Evolutionary conservation across 2,329 filamentous ascomycete species (phyloP).

Genomic region (Ophiocordyceps camponoti-saundersi): DNA sequence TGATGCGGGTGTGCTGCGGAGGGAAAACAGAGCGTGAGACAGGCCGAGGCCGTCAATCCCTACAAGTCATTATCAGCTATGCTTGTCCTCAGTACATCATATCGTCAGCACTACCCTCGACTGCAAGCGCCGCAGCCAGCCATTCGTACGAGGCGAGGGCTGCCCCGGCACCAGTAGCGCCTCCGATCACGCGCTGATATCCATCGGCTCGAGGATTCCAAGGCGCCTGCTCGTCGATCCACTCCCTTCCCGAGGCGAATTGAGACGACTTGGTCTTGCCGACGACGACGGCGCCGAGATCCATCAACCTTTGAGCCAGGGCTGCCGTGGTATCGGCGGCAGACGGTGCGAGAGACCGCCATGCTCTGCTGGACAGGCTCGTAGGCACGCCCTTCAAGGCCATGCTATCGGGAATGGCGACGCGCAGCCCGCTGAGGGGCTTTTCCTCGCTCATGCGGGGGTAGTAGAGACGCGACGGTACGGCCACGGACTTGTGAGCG

Average conservation of each 20-base stretch:
- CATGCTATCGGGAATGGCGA: constrained; percentile 17
- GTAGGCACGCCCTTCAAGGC: constrained; percentile 32
- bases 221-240: constrained; percentile 21
- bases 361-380: constrained; percentile 39
- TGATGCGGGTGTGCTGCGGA: constrained; percentile 7
- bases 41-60: not conserved
- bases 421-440: constrained; percentile 19
- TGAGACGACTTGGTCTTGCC: constrained; percentile 35
- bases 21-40: constrained; percentile 13
- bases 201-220: constrained; percentile 30
- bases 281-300: constrained; percentile 39
- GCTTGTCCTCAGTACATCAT: not conserved
- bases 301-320: constrained; percentile 36
- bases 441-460: constrained; percentile 10
- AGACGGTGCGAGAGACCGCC: constrained; percentile 34
- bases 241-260: constrained; percentile 25
- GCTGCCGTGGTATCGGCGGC: constrained; percentile 25
- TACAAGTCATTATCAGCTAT: not conserved
- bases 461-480: constrained; percentile 20
- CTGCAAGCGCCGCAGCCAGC: constrained; percentile 18
- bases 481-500: constrained; percentile 14
- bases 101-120: constrained; percentile 13
- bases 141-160: constrained; percentile 22
- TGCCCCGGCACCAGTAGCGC: constrained; percentile 20
- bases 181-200: constrained; percentile 18